These are phyloP conservation scores for Fraxinus pennsylvanica DNA, from an alignment of 257 asterid species.

Conservation along the genomic window DNA sequence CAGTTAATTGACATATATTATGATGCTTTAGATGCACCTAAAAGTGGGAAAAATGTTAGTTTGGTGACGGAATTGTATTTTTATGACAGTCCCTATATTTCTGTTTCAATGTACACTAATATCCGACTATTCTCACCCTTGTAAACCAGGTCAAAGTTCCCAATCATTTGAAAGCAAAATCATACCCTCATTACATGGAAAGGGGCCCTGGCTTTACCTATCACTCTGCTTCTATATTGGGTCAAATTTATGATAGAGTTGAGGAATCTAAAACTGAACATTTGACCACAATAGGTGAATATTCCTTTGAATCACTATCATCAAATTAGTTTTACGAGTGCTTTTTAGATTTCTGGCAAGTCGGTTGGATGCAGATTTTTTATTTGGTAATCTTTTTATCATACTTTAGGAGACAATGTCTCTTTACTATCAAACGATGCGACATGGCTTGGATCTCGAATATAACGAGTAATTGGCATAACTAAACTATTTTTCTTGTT, in stretches of 20 bases:
- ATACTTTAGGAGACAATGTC: not conserved
- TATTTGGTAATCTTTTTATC: not conserved
- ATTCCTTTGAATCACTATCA: not conserved
- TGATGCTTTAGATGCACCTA: slow-evolving; percentile 85
- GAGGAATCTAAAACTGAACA: slow-evolving; percentile 33
- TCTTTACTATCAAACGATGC: not conserved
- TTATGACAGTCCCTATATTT: not conserved
- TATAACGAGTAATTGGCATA: not conserved
- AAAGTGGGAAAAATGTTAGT: slow-evolving; percentile 75
- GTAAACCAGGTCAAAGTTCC: slow-evolving; percentile 58
- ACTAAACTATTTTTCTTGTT: not conserved
- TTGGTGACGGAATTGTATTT: not conserved
- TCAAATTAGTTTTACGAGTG: not conserved
- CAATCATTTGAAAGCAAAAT: slow-evolving; percentile 42
- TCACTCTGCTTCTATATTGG: slow-evolving; percentile 60
- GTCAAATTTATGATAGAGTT: slow-evolving; percentile 55
- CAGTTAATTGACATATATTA: slow-evolving; percentile 63
- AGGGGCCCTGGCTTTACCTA: slow-evolving; percentile 34
- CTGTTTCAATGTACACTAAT: too few relatives aligned
- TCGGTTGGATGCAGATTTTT: not conserved
- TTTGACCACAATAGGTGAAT: slow-evolving; percentile 37
- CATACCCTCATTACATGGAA: slow-evolving; percentile 70
- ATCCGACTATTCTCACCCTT: not conserved
- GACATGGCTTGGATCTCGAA: not conserved
- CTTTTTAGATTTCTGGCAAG: not conserved